These are phyloP conservation scores for Pseudocercospora eumusae DNA, from an alignment of 2,329 filamentous ascomycete genomes.

Conservation along the genomic window DNA sequence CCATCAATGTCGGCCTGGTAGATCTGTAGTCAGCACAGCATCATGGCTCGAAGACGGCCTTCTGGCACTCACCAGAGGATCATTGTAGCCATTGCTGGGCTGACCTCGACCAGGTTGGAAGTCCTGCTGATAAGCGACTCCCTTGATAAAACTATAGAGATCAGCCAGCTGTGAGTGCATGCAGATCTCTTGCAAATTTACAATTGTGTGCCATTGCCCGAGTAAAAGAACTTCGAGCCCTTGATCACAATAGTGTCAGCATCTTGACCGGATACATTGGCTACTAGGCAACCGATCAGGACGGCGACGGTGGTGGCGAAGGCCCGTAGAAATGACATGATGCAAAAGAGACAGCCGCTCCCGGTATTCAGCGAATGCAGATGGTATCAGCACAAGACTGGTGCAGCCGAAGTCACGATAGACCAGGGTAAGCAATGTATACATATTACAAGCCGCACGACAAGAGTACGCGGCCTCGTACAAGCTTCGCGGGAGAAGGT, in stretches of 20 bases:
- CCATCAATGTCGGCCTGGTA: conserved; percentile 58
- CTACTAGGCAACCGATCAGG: conserved; percentile 17
- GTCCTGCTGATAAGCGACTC: conserved; percentile 91
- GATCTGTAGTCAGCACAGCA: background rate
- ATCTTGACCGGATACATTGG: conserved; percentile 52
- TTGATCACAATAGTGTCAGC: conserved; percentile 69
- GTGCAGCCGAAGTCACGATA: background rate
- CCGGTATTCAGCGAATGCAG: background rate
- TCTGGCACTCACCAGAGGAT: conserved; percentile 62
- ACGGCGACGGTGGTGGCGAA: background rate
- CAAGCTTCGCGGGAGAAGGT: background rate
- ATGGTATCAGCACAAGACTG: background rate
- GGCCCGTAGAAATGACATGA: background rate
- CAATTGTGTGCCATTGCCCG: conserved; percentile 74
- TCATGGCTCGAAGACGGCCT: too few species aligned
- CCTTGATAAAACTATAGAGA: conserved; percentile 72
- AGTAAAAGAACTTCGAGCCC: conserved; percentile 86
- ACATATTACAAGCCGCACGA: background rate
- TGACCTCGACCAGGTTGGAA: conserved; percentile 46
- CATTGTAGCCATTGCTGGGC: conserved; percentile 62
- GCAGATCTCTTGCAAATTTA: conserved; percentile 39
- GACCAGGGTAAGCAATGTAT: conserved; percentile 4
- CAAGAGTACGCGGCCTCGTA: background rate
- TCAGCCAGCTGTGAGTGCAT: background rate
- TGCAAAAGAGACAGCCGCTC: background rate